Base-by-base conservation (phyloP, 148 eudicot genomes). In the Oxyria digyna region DNA sequence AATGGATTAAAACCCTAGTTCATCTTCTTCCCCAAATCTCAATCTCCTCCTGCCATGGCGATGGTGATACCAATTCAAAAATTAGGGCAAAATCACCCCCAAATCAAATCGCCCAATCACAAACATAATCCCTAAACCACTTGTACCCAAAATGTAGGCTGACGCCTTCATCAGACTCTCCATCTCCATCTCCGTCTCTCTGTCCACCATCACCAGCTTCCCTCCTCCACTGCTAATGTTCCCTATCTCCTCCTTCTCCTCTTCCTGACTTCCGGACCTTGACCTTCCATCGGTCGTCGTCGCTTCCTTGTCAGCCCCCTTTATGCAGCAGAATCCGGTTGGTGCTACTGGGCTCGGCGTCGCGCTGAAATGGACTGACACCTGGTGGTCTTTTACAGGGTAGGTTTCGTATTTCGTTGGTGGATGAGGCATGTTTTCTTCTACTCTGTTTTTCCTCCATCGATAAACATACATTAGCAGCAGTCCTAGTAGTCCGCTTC, bases 141-240 rank as follows among this genome's bases (percentile, higher is more conserved):
- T 94, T 2, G 97, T 87, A 0, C 98, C 98, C 38, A 94, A 38
- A 20, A 90, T 77, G 66, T 85, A 88, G 11, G 97, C 97, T 4
- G 97, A 88, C 13, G 97, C 97, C 73, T 87, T 90, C 67, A 90
- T 71, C 76, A 94, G 52, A 0, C 86, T 94, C 84, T 94, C 99
- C 15, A 79, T 55, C 24, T 94, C 97, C 6, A 94, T 48, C 79
- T 88, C 82, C 45, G 92, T 90, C 77, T 94, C 97, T 0, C 96
- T 97, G 35, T 90, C 99, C 42, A 94, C 91, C 95, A 94, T 85
- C 71, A 88, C 83, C 72, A 90, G 64, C 6, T 67, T 42, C 37
- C 79, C 85, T 0, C 72, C 78, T 1, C 79, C 75, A 10, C 82
- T 29, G 67, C 85, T 67, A 42, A 17, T 74, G 3, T 59, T 55